A percentile compares a stretch with the other conserved stretches of the same genome.
These are phyloP conservation scores for Chloromonas sp. DNA, from an alignment of 163 green algal species.

Conservation along the genomic window DNA sequence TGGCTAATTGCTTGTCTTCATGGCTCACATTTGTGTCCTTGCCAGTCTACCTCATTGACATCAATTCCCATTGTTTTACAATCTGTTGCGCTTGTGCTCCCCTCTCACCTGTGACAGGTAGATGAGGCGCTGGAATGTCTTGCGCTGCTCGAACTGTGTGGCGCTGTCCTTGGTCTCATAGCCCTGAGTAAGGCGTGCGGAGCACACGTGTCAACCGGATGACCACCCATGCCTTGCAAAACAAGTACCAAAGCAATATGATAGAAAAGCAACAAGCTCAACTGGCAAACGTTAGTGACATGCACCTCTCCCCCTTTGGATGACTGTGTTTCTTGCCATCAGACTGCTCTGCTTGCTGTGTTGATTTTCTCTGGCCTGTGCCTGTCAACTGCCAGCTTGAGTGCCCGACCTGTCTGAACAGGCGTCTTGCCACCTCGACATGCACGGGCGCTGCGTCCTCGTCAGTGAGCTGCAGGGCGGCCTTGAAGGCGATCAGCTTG, in stretches of 20 bases:
- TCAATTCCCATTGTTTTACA: too few species aligned
- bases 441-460: slow-evolving; percentile 83
- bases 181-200: background rate
- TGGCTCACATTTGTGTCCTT: too few species aligned
- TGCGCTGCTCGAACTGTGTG: slow-evolving; percentile 44
- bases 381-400: too few species aligned
- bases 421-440: slow-evolving; percentile 70
- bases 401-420: slow-evolving; percentile 39
- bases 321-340: too few species aligned
- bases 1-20: too few species aligned
- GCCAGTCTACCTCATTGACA: too few species aligned
- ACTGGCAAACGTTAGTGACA: background rate
- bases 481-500: slow-evolving; percentile 81
- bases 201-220: too few species aligned
- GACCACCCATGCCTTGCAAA: too few species aligned
- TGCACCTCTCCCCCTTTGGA: background rate
- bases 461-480: slow-evolving; percentile 78
- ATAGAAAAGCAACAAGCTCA: background rate
- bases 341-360: too few species aligned
- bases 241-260: background rate
- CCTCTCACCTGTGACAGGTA: slow-evolving; percentile 66
- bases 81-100: too few species aligned
- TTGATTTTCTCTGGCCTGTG: too few species aligned
- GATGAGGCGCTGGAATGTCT: slow-evolving; percentile 92
- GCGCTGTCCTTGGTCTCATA: slow-evolving; percentile 42